phyloP scores from a whole-genome alignment of 2,329 filamentous ascomycete species.

The Ascochyta rabiei region DNA sequence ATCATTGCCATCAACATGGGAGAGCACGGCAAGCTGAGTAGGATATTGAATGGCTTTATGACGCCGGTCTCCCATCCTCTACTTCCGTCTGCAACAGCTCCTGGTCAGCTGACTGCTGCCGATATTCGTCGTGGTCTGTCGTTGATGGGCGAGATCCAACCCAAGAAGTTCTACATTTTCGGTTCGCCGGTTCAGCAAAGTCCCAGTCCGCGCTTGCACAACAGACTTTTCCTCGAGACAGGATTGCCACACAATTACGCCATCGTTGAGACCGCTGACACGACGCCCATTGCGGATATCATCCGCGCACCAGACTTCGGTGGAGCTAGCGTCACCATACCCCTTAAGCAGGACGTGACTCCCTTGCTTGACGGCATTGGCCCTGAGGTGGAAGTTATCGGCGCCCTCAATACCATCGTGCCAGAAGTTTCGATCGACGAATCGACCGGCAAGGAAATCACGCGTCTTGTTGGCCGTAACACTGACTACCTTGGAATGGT shows the following conservation, averaged over 20 bases:
- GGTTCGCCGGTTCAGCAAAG: slow-evolving; percentile 83
- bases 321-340: slow-evolving; percentile 94
- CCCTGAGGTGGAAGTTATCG: slow-evolving; percentile 79
- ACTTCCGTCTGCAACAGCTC: slow-evolving; percentile 91
- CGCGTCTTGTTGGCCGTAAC: slow-evolving; percentile 79
- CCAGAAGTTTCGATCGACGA: slow-evolving; percentile 54
- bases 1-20: slow-evolving; percentile 98
- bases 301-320: slow-evolving; percentile 80
- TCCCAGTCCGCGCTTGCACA: slow-evolving; percentile 87
- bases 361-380: slow-evolving; percentile 79
- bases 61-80: slow-evolving; percentile 91
- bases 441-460: slow-evolving; percentile 49
- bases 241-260: slow-evolving; percentile 87
- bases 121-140: slow-evolving; percentile 83
- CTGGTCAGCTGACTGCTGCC: slow-evolving; percentile 86
- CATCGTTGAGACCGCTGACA: slow-evolving; percentile 73
- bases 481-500: slow-evolving; percentile 97
- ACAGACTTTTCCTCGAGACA: slow-evolving; percentile 74
- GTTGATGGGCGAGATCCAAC: slow-evolving; percentile 77
- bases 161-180: slow-evolving; percentile 83
- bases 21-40: slow-evolving; percentile 80
- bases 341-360: slow-evolving; percentile 89
- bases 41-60: slow-evolving; percentile 89
- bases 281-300: slow-evolving; percentile 63
- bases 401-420: slow-evolving; percentile 93